These are phyloP conservation scores for Pleurotus sapidus DNA, from an alignment of 768 basidiomycete genomes.

Conservation along the genomic window DNA sequence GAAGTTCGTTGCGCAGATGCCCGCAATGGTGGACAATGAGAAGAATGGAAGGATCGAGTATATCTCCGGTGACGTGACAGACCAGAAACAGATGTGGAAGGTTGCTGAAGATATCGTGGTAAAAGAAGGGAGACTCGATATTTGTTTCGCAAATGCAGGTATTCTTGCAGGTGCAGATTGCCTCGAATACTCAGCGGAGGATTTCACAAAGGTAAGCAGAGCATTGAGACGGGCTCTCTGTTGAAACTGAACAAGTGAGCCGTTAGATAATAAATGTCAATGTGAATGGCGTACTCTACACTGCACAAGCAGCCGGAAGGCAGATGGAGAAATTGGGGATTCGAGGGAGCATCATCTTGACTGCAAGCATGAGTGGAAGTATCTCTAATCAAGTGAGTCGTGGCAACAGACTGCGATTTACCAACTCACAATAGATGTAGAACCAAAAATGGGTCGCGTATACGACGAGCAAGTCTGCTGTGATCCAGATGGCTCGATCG, in stretches of 20 bases:
- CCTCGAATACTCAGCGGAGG: slow-evolving; percentile 52
- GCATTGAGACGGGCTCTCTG: not conserved
- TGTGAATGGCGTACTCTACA: slow-evolving; percentile 53
- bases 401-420: not conserved
- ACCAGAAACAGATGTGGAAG: too few species aligned
- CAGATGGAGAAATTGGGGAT: slow-evolving; percentile 50
- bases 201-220: slow-evolving; percentile 50
- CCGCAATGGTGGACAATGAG: slow-evolving; percentile 9
- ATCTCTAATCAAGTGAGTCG: slow-evolving; percentile 54
- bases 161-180: slow-evolving; percentile 49
- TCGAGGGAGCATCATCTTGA: slow-evolving; percentile 55
- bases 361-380: slow-evolving; percentile 62
- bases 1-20: slow-evolving; percentile 37
- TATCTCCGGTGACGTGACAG: slow-evolving; percentile 51
- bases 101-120: slow-evolving; percentile 49
- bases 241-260: not conserved
- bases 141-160: slow-evolving; percentile 67
- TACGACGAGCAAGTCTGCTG: too few species aligned
- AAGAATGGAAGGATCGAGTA: slow-evolving; percentile 41
- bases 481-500: too few species aligned
- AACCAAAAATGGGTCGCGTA: too few species aligned
- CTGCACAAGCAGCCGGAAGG: slow-evolving; percentile 57
- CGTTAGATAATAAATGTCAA: slow-evolving; percentile 59
- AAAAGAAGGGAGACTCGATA: slow-evolving; percentile 60
- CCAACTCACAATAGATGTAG: too few species aligned